Evolutionary conservation across 2,329 filamentous ascomycete genomes (phyloP), one percentile per base, ranked within the genome.

Genomic region (Ophiostoma perfectum): DNA sequence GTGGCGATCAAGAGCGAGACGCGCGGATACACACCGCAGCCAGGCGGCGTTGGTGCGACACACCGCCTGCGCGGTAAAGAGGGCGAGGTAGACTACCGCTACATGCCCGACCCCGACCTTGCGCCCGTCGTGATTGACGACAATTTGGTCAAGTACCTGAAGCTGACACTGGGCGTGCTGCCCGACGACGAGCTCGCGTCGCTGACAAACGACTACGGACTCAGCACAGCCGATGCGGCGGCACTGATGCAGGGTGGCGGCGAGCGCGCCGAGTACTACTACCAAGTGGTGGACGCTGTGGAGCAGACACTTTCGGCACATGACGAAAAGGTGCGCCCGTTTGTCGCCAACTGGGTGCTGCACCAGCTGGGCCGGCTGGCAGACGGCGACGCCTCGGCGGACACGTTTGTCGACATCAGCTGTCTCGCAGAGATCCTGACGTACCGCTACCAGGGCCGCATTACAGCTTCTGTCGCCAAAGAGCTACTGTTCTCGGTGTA

Each of bases 21-120:
- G 7, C 86, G 95, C 69, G 94, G 95, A 5, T 99, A 93, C 93
- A 90, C 92, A 0, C 84, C 97, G 38, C 60, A 49, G 3, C 3
- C 42, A 18, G 63, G 39, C 2, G 93, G 93, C 2, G 89, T 88
- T 71, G 92, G 87, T 4, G 89, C 93, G 76, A 98, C 95, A 3
- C 88, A 87, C 69, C 85, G 90, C 55, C 80, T 99, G 60, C 86
- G 95, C 74, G 92, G 92, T 39, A 99, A 99, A 77, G 95, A 98
- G 77, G 95, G 95, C 64, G 94, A 97, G 75, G 93, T 98, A 5
- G 95, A 99, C 78, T 99, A 99, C 78, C 85, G 95, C 58, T 99
- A 99, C 76, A 98, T 99, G 94, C 94, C 95, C 0, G 95, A 99
- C 76, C 92, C 95, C 5, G 95, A 99, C 76, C 83, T 99, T 14